Conservation (phyloP, 1,284 basidiomycete genomes). For the Leccinum cinnamomeum region DNA sequence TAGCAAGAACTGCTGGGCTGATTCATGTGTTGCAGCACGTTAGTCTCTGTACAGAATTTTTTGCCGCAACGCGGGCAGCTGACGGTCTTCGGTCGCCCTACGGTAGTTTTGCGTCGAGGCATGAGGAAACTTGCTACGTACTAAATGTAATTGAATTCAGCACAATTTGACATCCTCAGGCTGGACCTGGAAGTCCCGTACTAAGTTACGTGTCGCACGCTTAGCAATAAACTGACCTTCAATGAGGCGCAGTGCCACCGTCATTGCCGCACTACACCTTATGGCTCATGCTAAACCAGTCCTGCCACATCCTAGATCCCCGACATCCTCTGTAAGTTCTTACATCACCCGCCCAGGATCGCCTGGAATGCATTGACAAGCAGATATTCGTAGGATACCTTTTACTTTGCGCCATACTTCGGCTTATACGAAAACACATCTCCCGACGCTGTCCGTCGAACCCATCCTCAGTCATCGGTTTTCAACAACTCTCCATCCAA, state of each 20-base stretch:
- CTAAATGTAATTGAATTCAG: too few species aligned
- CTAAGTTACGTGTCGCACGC: too few species aligned
- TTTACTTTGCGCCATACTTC: background rate
- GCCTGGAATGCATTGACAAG: background rate
- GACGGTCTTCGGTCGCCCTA: background rate
- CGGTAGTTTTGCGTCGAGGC: background rate
- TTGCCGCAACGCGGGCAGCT: background rate
- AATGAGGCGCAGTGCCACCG: background rate
- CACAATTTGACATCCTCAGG: too few species aligned
- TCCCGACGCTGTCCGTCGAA: background rate
- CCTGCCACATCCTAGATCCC: background rate
- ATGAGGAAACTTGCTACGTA: background rate
- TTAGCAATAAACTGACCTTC: too few species aligned
- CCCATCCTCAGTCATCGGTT: background rate
- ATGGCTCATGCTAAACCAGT: background rate
- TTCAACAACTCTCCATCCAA: background rate
- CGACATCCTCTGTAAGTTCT: background rate
- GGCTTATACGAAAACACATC: background rate
- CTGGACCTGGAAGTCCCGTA: too few species aligned
- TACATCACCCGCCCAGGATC: background rate
- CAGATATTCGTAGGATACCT: background rate
- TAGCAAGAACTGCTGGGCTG: background rate
- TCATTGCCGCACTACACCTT: too few species aligned
- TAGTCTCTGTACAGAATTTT: background rate
- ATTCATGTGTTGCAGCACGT: background rate